Conservation (phyloP, 768 basidiomycete genomes). For the Hygrocybe coccinea region DNA sequence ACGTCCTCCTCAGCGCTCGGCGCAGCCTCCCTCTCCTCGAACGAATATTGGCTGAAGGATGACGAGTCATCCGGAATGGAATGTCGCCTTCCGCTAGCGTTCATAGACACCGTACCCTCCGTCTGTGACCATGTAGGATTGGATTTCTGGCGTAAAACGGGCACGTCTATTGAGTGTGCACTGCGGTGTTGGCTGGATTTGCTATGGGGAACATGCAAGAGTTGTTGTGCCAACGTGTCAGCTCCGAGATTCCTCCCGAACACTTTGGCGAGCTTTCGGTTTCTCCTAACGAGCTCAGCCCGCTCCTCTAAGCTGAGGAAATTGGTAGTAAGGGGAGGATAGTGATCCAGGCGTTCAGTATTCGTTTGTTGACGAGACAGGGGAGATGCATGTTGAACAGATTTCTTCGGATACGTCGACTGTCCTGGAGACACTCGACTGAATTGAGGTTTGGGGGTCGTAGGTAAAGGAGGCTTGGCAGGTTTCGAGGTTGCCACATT, state of each 20-base stretch:
- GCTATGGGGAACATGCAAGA: not conserved
- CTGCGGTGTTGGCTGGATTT: slow-evolving; percentile 14
- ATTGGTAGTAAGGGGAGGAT: slow-evolving; percentile 63
- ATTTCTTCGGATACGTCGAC: slow-evolving; percentile 6
- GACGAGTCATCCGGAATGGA: slow-evolving; percentile 49
- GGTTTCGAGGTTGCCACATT: slow-evolving; percentile 12
- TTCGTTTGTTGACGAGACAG: slow-evolving; percentile 7
- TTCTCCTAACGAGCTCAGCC: slow-evolving; percentile 64
- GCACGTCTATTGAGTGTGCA: slow-evolving; percentile 18
- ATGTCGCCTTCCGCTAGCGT: slow-evolving; percentile 41
- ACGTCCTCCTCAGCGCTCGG: not conserved
- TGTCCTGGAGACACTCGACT: slow-evolving; percentile 28
- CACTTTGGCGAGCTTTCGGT: slow-evolving; percentile 76
- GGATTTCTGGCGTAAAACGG: not conserved
- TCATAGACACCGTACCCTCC: slow-evolving; percentile 24
- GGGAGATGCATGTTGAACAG: not conserved
- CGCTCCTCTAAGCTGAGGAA: slow-evolving; percentile 59
- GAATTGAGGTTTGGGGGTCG: slow-evolving; percentile 45
- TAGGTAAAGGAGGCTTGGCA: slow-evolving; percentile 44
- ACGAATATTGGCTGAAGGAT: slow-evolving; percentile 22
- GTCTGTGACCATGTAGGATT: slow-evolving; percentile 33
- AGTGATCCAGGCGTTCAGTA: slow-evolving; percentile 9
- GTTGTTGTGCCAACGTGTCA: slow-evolving; percentile 35
- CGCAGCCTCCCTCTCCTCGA: not conserved
- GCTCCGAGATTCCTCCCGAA: slow-evolving; percentile 63